Base-by-base conservation (phyloP, 1,139 yeast species). In the Blastobotrys arbuscula region DNA sequence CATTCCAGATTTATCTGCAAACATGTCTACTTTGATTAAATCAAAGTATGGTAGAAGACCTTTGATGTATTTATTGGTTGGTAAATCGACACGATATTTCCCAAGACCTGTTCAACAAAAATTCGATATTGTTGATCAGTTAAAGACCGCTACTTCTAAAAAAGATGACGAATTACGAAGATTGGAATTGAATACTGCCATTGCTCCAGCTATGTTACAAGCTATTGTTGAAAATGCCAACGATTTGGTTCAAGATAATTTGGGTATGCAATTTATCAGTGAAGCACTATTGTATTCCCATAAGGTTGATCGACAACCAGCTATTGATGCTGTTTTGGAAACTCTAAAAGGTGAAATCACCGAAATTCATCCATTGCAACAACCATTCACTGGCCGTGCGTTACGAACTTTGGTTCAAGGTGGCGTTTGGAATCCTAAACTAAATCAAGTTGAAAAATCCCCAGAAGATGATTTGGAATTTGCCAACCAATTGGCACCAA, bases 41-140 rank as follows among this genome's bases (percentile, higher is more conserved):
- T 84, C 85, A 58, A 88, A 89, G 64, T 84, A 77, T 62, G 88
- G 92, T 36, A 80, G 98, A 71, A 81, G 96, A 67, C 96, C 97
- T 36, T 80, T 90, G 62, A 69, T 92, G 51, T 90, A 88, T 66
- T 71, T 90, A 52, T 73, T 90, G 55, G 77, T 82, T 53, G 96
- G 95, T 3, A 74, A 85, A 53, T 86, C 84, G 59, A 87, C 90
- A 30, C 83, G 85, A 62, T 90, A 83, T 67, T 90, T 92, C 68
- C 77, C 86, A 31, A 95, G 95, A 47, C 65, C 73, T 20, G 77
- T 79, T 35, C 76, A 81, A 63, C 78, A 78, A 47, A 81, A 82
- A 50, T 71, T 89, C 51, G 64, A 69, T 42, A 76, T 70, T 58
- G 82, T 85, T 62, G 78, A 82, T 61, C 78, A 76, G 55, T 66